Evolutionary conservation across 176 grass and related monocot species (phyloP).

Genomic region (Echinochloa phyllopogon): DNA sequence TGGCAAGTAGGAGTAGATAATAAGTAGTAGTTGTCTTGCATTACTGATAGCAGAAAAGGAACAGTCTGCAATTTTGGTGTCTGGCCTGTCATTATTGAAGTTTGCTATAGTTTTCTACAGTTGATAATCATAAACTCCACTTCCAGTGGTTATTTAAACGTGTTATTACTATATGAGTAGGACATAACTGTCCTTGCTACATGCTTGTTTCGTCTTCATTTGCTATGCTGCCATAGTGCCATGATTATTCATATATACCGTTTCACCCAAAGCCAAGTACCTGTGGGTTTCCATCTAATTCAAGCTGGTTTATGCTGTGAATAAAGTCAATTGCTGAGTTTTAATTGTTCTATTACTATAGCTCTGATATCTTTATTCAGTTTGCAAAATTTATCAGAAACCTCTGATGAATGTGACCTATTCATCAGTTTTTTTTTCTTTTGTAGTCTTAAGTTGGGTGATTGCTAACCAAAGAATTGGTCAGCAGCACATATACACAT

Average conservation of each 20-base stretch:
- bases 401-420: not conserved
- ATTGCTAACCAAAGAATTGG: not conserved
- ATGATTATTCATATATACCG: not conserved
- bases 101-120: slow-evolving; percentile 15
- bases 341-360: not conserved
- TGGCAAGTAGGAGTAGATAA: not conserved
- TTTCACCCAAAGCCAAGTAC: slow-evolving; percentile 20
- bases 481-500: not conserved
- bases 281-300: not conserved
- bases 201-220: slow-evolving; percentile 31
- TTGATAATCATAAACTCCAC: not conserved
- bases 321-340: not conserved
- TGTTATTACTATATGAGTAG: not conserved
- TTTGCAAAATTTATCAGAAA: not conserved
- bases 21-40: not conserved
- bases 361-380: not conserved
- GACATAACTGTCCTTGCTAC: not conserved
- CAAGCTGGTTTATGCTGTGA: slow-evolving; percentile 20
- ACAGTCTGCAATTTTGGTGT: not conserved
- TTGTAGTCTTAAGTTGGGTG: not conserved
- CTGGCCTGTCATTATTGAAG: not conserved
- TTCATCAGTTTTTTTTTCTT: slow-evolving; percentile 5
- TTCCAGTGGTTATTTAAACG: not conserved
- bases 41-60: not conserved
- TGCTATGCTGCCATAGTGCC: not conserved